phyloP scores from a whole-genome alignment of 78 protist genomes.

The Planoprotostelium fungivorum region DNA sequence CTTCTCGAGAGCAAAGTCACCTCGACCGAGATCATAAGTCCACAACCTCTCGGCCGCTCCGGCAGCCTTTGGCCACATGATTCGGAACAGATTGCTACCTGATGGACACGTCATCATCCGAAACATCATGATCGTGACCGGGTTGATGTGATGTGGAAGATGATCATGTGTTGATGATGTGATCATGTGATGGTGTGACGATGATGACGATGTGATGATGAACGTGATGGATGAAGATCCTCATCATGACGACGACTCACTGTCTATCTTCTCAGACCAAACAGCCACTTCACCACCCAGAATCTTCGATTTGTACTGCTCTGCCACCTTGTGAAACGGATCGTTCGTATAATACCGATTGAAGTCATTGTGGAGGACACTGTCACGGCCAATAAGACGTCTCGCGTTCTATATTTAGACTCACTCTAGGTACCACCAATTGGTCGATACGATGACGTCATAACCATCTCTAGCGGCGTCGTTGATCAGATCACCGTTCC shows the following conservation, averaged over 20 bases:
- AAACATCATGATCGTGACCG: too few relatives aligned
- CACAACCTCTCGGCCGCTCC: background rate
- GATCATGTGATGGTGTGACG: too few relatives aligned
- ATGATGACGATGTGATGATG: too few relatives aligned
- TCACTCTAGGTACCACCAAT: background rate
- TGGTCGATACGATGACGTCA: background rate
- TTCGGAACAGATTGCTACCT: background rate
- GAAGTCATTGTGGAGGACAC: background rate
- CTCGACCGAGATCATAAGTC: background rate
- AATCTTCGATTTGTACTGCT: too few relatives aligned
- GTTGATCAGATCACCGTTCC: background rate
- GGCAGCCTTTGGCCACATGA: background rate
- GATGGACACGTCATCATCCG: background rate
- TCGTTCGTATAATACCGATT: background rate
- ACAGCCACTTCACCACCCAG: slow-evolving; percentile 15
- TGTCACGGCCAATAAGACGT: background rate
- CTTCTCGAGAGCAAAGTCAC: background rate
- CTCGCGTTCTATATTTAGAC: background rate
- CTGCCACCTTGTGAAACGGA: background rate
- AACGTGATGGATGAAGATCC: too few relatives aligned
- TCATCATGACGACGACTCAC: too few relatives aligned
- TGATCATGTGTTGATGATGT: too few relatives aligned
- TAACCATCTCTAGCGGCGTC: background rate
- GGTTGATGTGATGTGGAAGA: too few relatives aligned
- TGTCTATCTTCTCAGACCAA: slow-evolving; percentile 4